A percentile compares a stretch with the other conserved stretches of the same genome.
Evolutionary conservation across 176 grass and related monocot genomes (phyloP).

Genomic region (Poa annua): DNA sequence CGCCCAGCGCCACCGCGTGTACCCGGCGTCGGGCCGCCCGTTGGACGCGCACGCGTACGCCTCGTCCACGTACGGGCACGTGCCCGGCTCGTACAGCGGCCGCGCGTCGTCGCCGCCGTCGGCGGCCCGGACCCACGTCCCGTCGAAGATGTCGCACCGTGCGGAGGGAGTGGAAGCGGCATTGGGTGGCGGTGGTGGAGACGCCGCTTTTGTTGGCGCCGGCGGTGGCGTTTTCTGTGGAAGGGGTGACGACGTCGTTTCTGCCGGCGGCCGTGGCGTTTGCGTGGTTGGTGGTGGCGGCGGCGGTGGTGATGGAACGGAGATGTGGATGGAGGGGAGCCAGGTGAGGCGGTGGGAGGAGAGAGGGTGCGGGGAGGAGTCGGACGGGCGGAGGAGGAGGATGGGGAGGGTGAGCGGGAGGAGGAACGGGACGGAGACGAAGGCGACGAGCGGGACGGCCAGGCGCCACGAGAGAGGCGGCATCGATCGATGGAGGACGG

Average conservation of each 20-base stretch:
- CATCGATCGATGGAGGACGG: not conserved
- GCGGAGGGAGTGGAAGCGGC: too few relatives aligned
- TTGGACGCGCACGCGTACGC: constrained; percentile 81
- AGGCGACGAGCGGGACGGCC: constrained; percentile 41
- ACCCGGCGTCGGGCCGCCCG: constrained; percentile 62
- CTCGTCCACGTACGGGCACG: constrained; percentile 95
- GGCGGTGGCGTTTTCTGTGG: not conserved
- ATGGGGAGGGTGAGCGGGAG: constrained; percentile 46
- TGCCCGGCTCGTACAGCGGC: constrained; percentile 68
- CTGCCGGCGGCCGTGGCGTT: not conserved
- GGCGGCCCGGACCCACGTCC: constrained; percentile 67
- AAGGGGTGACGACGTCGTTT: not conserved
- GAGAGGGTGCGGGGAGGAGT: constrained; percentile 1
- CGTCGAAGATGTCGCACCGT: constrained; percentile 85
- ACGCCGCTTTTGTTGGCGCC: not conserved
- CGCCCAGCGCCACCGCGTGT: constrained; percentile 88
- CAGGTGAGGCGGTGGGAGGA: constrained; percentile 40
- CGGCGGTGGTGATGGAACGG: not conserved
- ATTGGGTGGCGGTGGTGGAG: not conserved
- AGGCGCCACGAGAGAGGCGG: constrained; percentile 40
- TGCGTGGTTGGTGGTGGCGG: not conserved
- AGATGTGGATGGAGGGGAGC: constrained; percentile 21
- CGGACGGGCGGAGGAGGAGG: constrained; percentile 36
- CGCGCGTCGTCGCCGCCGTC: constrained; percentile 35
- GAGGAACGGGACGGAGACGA: constrained; percentile 61